phyloP scores from a whole-genome alignment of 1,284 basidiomycete species.

The Apiotrichum gamsii region DNA sequence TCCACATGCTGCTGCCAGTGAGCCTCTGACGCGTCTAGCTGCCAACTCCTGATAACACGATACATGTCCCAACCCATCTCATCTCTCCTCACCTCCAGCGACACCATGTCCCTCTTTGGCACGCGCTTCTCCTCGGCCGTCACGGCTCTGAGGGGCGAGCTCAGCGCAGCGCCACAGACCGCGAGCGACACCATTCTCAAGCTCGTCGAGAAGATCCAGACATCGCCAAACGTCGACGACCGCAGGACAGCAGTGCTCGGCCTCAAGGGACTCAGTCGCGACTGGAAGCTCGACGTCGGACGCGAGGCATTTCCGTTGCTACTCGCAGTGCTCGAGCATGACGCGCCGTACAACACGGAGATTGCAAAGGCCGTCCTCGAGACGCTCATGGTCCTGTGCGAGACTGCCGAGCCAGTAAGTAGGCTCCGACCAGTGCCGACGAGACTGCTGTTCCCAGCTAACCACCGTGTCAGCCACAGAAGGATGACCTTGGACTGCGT shows the following conservation, averaged over 20 bases:
- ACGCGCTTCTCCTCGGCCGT: conserved; percentile 44
- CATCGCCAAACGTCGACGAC: conserved; percentile 78
- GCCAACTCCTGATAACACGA: no score
- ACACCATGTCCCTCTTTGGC: conserved; percentile 23
- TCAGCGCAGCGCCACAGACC: conserved; percentile 58
- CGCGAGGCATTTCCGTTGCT: conserved; percentile 67
- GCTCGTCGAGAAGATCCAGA: conserved; percentile 81
- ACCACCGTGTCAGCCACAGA: conserved; percentile 36
- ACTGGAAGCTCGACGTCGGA: conserved; percentile 84
- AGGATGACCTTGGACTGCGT: conserved; percentile 49
- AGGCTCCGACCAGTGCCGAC: no score
- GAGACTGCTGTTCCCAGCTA: no score
- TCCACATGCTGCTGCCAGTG: no score
- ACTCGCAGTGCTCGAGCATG: conserved; percentile 71
- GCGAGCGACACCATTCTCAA: conserved; percentile 76
- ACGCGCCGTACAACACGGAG: conserved; percentile 80
- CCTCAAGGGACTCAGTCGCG: conserved; percentile 83
- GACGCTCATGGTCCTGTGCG: conserved; percentile 58
- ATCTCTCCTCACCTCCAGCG: no score
- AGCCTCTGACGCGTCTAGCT: no score
- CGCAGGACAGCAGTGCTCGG: conserved; percentile 83
- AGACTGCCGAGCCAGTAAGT: conserved; percentile 42
- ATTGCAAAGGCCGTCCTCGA: conserved; percentile 85
- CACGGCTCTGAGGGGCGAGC: conserved; percentile 44
- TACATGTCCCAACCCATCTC: no score